Percentiles rank a stretch among this genome's conserved stretches.
phyloP scores from a whole-genome alignment of 2,329 filamentous ascomycete species.

The Chaetomiaceae sp. region DNA sequence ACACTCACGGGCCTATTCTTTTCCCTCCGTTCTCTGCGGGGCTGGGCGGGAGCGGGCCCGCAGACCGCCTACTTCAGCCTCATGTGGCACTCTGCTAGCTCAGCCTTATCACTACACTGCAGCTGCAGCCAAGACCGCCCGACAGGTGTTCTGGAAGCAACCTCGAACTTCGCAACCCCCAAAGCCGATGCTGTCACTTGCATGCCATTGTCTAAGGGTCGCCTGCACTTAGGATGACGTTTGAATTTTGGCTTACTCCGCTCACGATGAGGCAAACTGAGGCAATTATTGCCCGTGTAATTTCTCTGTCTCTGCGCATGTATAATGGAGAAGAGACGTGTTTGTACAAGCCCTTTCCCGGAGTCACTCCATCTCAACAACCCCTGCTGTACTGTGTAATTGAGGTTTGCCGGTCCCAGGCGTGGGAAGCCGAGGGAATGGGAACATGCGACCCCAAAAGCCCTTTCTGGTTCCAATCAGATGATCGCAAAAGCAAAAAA shows the following conservation, averaged over 20 bases:
- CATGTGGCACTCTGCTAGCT: constrained; percentile 18
- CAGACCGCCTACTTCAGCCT: constrained; percentile 18
- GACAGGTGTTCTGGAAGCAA: constrained; percentile 23
- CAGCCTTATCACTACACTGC: constrained; percentile 26
- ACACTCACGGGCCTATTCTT: background rate
- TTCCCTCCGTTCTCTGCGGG: background rate
- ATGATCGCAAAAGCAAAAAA: background rate
- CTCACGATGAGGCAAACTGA: background rate
- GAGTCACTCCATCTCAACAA: background rate
- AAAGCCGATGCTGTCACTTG: no score
- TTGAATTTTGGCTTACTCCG: background rate
- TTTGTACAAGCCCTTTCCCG: constrained; percentile 9
- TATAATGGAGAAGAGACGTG: background rate
- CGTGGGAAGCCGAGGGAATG: background rate
- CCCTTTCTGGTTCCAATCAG: background rate
- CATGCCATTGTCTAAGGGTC: background rate
- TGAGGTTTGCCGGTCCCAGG: background rate
- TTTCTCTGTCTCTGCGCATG: background rate
- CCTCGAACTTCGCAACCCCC: constrained; percentile 3
- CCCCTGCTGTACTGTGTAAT: background rate
- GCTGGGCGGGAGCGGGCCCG: background rate
- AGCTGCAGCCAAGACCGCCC: constrained; percentile 20
- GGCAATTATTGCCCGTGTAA: background rate
- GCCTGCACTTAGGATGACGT: no score
- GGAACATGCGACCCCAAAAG: background rate